A percentile compares a stretch with the other conserved stretches of the same genome.
These are phyloP conservation scores for Leishmania tarentolae DNA, from an alignment of 208 protist species.

Conservation along the genomic window DNA sequence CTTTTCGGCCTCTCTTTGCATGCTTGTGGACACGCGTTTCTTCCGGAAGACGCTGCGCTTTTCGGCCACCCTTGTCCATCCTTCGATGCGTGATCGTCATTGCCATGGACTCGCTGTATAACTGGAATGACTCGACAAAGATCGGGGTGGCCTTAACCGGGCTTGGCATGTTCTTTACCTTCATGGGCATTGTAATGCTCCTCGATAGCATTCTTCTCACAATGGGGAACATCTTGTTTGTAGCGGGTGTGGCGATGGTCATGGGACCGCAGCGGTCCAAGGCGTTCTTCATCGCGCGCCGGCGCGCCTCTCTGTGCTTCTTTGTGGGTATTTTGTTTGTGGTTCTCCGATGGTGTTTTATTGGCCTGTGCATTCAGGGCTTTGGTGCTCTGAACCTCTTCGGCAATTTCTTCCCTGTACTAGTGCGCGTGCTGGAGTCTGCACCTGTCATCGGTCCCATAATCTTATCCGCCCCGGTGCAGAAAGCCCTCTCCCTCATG, in stretches of 20 bases:
- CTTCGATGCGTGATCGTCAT: not conserved
- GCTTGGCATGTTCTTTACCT: conserved; percentile 81
- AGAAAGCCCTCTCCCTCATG: conserved; percentile 46
- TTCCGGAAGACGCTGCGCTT: not conserved
- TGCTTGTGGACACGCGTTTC: not conserved
- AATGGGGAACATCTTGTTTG: conserved; percentile 92
- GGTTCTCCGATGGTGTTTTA: conserved; percentile 72
- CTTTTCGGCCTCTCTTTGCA: not conserved
- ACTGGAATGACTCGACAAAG: conserved; percentile 89
- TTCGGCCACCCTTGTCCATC: too few relatives aligned
- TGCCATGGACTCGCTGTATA: conserved; percentile 88
- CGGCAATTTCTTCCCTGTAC: conserved; percentile 91
- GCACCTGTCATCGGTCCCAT: conserved; percentile 80
- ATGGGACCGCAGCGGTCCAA: conserved; percentile 79
- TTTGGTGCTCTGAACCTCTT: conserved; percentile 92
- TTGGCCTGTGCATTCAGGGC: conserved; percentile 82
- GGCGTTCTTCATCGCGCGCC: conserved; percentile 80
- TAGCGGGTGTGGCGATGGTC: conserved; percentile 81
- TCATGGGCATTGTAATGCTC: conserved; percentile 80
- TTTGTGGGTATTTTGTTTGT: conserved; percentile 88
- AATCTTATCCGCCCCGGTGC: conserved; percentile 65
- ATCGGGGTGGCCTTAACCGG: conserved; percentile 86
- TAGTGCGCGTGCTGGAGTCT: conserved; percentile 87
- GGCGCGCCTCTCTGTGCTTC: conserved; percentile 81
- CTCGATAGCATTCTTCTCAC: conserved; percentile 87